phyloP scores from a whole-genome alignment of 768 basidiomycete genomes.

The Mycena venus region DNA sequence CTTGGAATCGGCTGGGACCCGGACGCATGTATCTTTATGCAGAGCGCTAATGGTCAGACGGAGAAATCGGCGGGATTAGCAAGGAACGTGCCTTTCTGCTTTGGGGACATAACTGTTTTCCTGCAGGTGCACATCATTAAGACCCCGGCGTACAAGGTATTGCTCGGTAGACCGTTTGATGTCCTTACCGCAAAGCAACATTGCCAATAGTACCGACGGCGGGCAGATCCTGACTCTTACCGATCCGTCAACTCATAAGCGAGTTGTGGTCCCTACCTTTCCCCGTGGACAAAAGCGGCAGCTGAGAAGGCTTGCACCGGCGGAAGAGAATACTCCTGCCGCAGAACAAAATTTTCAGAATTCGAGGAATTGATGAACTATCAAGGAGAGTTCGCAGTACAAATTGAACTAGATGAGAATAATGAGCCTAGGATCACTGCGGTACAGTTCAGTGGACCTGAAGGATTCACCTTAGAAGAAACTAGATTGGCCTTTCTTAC shows the following conservation, averaged over 20 bases:
- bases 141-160: neutral
- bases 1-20: neutral
- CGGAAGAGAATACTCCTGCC: neutral
- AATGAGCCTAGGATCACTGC: neutral
- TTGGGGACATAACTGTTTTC: slow-evolving; percentile 7
- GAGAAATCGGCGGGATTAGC: slow-evolving; percentile 14
- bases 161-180: neutral
- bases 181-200: no score
- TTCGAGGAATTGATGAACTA: neutral
- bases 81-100: slow-evolving; percentile 17
- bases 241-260: neutral
- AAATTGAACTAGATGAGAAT: neutral
- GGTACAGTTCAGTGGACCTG: neutral
- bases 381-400: slow-evolving; percentile 7
- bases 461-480: neutral
- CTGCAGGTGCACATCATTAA: slow-evolving; percentile 20
- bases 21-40: neutral
- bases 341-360: neutral
- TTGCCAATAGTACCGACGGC: no score
- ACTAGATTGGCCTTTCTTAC: neutral
- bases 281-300: neutral
- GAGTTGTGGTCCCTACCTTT: neutral
- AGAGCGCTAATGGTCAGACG: neutral
- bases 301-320: no score
- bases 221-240: neutral